phyloP scores from a whole-genome alignment of 2,329 filamentous ascomycete genomes.

The Hypoxylon sp. region DNA sequence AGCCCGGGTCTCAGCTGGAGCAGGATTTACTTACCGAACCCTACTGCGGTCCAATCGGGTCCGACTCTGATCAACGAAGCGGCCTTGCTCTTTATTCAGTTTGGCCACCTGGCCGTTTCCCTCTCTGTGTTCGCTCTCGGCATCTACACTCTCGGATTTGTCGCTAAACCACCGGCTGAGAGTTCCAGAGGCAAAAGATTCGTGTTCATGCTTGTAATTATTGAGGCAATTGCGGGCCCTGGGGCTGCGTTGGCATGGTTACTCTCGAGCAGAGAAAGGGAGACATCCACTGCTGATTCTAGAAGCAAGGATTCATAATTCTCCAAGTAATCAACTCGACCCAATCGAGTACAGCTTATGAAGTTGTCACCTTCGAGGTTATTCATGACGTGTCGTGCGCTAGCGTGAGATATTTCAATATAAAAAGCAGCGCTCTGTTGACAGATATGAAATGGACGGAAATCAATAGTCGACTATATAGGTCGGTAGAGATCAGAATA shows the following conservation, averaged over 20 bases:
- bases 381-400: background rate
- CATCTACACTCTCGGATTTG: conserved; percentile 3
- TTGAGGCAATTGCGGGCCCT: conserved; percentile 17
- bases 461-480: too few relatives aligned
- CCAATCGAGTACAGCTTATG: background rate
- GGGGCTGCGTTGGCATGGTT: conserved; percentile 29
- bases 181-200: background rate
- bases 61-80: conserved; percentile 20
- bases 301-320: conserved; percentile 3
- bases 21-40: conserved; percentile 25
- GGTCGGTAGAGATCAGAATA: too few relatives aligned
- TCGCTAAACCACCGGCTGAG: background rate
- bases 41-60: conserved; percentile 14
- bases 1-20: conserved; percentile 16
- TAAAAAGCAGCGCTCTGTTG: background rate
- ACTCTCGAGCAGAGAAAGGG: conserved; percentile 16
- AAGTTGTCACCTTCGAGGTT: conserved; percentile 2
- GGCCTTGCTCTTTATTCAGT: conserved; percentile 25
- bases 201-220: background rate
- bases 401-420: background rate
- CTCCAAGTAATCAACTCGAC: background rate
- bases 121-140: conserved; percentile 19
- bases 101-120: conserved; percentile 12
- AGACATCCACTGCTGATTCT: background rate
- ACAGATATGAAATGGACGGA: background rate